Conservation (phyloP, 2,329 filamentous ascomycete species). For the Aphanoascus verrucosus region DNA sequence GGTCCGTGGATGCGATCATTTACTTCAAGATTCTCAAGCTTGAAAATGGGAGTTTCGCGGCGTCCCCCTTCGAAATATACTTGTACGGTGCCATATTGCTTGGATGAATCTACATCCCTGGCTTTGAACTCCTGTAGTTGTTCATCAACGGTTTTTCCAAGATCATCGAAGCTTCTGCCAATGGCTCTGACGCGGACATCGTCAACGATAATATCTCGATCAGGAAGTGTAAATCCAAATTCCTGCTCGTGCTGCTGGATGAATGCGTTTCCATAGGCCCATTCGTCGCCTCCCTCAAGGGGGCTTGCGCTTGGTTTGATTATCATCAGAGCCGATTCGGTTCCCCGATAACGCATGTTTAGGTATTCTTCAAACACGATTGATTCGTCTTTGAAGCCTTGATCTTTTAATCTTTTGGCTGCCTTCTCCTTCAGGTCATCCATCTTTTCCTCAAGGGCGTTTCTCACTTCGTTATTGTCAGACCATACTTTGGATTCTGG, state of each 20-base stretch:
- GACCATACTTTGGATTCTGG: constrained; percentile 50
- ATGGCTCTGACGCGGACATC: constrained; percentile 82
- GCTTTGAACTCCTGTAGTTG: constrained; percentile 62
- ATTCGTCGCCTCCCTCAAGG: constrained; percentile 52
- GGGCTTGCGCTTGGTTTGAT: constrained; percentile 59
- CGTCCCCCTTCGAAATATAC: constrained; percentile 82
- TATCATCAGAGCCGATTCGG: constrained; percentile 84
- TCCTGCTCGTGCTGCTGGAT: constrained; percentile 81
- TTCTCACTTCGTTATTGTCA: constrained; percentile 47
- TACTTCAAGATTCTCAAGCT: constrained; percentile 60
- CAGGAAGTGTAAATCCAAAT: constrained; percentile 79
- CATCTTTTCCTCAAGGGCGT: constrained; percentile 62
- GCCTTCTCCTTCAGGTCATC: constrained; percentile 69
- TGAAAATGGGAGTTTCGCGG: constrained; percentile 69
- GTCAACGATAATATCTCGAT: constrained; percentile 80
- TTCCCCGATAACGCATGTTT: constrained; percentile 85
- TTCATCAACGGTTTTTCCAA: constrained; percentile 72
- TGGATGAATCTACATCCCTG: constrained; percentile 48
- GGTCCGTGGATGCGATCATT: constrained; percentile 68
- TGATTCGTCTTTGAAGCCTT: constrained; percentile 65
- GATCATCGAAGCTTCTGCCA: constrained; percentile 71
- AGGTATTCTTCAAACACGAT: constrained; percentile 85
- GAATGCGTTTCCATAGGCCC: constrained; percentile 78
- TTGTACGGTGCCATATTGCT: constrained; percentile 53
- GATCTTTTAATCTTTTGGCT: constrained; percentile 53